phyloP scores from a whole-genome alignment of 306 rosid species.

The Elaeagnus macrophylla region DNA sequence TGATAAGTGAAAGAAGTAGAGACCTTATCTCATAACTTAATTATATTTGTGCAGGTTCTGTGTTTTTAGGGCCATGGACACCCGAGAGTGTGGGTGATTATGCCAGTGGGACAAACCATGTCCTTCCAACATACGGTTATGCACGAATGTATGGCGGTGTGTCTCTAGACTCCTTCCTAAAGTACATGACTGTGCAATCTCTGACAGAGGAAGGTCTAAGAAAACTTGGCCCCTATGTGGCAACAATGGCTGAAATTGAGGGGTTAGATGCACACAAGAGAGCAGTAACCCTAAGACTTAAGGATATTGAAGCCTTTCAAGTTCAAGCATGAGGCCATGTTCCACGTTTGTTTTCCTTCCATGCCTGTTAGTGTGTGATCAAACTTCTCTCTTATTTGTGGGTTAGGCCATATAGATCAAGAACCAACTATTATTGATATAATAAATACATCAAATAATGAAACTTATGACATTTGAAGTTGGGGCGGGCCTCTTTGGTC shows the following conservation, averaged over 20 bases:
- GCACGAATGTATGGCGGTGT: slow-evolving; percentile 97
- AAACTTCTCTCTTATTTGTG: too few relatives aligned
- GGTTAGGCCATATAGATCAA: too few relatives aligned
- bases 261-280: slow-evolving; percentile 90
- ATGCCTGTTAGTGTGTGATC: too few relatives aligned
- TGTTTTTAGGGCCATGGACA: slow-evolving; percentile 90
- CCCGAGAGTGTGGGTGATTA: slow-evolving; percentile 98
- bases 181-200: slow-evolving; percentile 91
- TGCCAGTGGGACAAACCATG: slow-evolving; percentile 97
- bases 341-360: too few relatives aligned
- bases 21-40: slow-evolving; percentile 1
- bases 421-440: too few relatives aligned
- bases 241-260: slow-evolving; percentile 90
- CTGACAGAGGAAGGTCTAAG: slow-evolving; percentile 84
- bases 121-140: slow-evolving; percentile 96
- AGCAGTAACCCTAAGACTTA: slow-evolving; percentile 85
- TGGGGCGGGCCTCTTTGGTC: too few relatives aligned
- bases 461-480: too few relatives aligned
- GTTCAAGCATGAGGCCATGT: slow-evolving; percentile 9
- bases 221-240: slow-evolving; percentile 81
- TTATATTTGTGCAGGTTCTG: slow-evolving; percentile 56
- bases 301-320: slow-evolving; percentile 74
- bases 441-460: too few relatives aligned
- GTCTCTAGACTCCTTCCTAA: slow-evolving; percentile 81
- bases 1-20: not conserved